Percentiles rank a stretch among this genome's conserved stretches.
These are phyloP conservation scores for Noccaea caerulescens DNA, from an alignment of 345 rosid genomes.

Conservation along the genomic window DNA sequence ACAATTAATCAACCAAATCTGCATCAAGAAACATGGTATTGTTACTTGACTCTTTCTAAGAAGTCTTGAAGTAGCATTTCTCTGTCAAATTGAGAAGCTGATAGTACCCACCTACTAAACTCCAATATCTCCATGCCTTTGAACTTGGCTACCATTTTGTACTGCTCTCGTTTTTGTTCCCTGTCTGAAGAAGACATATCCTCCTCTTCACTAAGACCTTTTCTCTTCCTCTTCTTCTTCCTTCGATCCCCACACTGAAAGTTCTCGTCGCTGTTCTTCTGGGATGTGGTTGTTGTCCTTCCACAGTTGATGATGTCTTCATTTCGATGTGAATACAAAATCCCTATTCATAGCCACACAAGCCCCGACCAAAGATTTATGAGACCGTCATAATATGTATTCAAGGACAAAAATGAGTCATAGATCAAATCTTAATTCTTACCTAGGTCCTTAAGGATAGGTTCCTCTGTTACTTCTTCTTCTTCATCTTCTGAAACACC, in stretches of 20 bases:
- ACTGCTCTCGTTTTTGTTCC: slow-evolving; percentile 56
- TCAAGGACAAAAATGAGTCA: slow-evolving; percentile 1
- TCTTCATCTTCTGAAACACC: slow-evolving; percentile 28
- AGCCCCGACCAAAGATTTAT: not conserved
- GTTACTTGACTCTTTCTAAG: slow-evolving; percentile 30
- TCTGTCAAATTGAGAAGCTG: slow-evolving; percentile 56
- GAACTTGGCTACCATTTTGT: slow-evolving; percentile 58
- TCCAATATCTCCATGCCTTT: slow-evolving; percentile 68
- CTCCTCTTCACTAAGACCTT: slow-evolving; percentile 34
- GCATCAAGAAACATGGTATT: not conserved
- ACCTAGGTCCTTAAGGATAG: slow-evolving; percentile 69
- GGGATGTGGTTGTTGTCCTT: slow-evolving; percentile 24
- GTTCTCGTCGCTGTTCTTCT: slow-evolving; percentile 29
- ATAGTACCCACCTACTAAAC: slow-evolving; percentile 79
- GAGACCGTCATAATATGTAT: not conserved
- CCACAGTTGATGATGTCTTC: slow-evolving; percentile 60
- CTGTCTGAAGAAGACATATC: slow-evolving; percentile 35
- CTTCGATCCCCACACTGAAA: slow-evolving; percentile 9
- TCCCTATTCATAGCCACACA: slow-evolving; percentile 49
- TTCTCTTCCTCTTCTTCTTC: slow-evolving; percentile 41
- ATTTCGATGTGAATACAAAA: slow-evolving; percentile 82
- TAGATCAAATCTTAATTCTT: slow-evolving; percentile 36
- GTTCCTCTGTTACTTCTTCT: slow-evolving; percentile 36
- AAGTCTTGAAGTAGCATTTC: slow-evolving; percentile 57
- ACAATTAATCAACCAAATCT: slow-evolving; percentile 12